Conservation (phyloP, 768 basidiomycete species). For the Trametes cingulata region DNA sequence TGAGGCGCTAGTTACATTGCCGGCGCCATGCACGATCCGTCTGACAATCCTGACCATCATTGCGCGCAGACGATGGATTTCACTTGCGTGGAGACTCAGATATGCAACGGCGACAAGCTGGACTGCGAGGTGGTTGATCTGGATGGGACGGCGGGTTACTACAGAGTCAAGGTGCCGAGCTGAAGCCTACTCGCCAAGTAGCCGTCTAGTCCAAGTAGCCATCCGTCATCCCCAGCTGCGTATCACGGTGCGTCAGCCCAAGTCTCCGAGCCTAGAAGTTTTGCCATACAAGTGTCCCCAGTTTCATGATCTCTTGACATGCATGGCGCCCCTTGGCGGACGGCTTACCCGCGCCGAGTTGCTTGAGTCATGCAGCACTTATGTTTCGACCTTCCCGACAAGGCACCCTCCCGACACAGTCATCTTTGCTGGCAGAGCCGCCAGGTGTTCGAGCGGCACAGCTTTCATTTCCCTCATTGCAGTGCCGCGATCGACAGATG, state of each 20-base stretch:
- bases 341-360: too few relatives aligned
- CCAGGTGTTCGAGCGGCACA: conserved; percentile 4
- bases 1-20: conserved; percentile 29
- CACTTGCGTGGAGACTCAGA: conserved; percentile 91
- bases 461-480: conserved; percentile 9
- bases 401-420: background rate
- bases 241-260: background rate
- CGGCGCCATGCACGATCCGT: background rate
- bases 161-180: conserved; percentile 19
- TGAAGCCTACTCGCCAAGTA: background rate
- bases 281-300: too few relatives aligned
- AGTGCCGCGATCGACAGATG: conserved; percentile 20
- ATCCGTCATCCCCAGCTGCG: background rate
- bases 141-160: conserved; percentile 22
- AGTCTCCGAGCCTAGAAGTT: too few relatives aligned
- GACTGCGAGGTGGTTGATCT: conserved; percentile 87
- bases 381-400: background rate
- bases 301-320: too few relatives aligned
- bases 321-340: too few relatives aligned
- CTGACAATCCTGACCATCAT: background rate
- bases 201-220: background rate
- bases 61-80: conserved; percentile 65
- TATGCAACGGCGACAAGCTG: conserved; percentile 69
- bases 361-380: too few relatives aligned
- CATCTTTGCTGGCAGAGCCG: too few relatives aligned